Evolutionary conservation across 148 eudicot species (phyloP).

Genomic region (Chenopodium formosanum): DNA sequence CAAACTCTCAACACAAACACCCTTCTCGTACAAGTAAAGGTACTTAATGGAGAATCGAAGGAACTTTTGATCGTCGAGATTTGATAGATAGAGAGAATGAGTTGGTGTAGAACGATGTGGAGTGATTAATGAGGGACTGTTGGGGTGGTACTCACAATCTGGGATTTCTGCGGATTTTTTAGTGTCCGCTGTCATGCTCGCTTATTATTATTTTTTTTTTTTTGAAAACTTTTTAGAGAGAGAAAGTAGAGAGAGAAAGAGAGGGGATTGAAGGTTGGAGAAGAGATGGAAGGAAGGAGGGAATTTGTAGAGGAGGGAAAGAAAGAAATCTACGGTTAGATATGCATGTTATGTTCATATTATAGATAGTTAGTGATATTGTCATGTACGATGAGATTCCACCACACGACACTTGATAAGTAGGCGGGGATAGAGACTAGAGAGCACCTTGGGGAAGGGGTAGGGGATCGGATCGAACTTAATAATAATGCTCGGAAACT

Average conservation of each 20-base stretch:
- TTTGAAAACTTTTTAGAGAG: constrained; percentile 1
- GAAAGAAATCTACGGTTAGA: constrained; percentile 26
- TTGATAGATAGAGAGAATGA: constrained; percentile 68
- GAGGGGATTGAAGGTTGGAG: background rate
- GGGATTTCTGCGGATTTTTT: constrained; percentile 54
- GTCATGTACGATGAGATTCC: constrained; percentile 35
- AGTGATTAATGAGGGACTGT: constrained; percentile 46
- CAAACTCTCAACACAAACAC: constrained; percentile 33
- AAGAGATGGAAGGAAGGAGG: background rate
- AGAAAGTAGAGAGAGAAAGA: background rate
- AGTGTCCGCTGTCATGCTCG: constrained; percentile 22
- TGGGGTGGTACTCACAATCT: constrained; percentile 43
- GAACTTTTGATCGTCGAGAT: constrained; percentile 81
- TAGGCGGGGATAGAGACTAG: background rate
- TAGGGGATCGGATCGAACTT: too few relatives aligned
- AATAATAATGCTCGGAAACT: too few relatives aligned
- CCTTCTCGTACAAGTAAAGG: constrained; percentile 54
- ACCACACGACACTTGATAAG: background rate
- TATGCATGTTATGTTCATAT: constrained; percentile 14
- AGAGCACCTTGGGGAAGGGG: background rate
- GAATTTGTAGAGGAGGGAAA: background rate
- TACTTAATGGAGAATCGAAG: constrained; percentile 85
- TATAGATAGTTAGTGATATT: background rate
- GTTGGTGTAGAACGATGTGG: constrained; percentile 70
- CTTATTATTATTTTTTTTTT: background rate